Percentiles rank a stretch among this genome's conserved stretches.
Conservation (phyloP, 2,329 filamentous ascomycete species). For the Shiraia sp. region DNA sequence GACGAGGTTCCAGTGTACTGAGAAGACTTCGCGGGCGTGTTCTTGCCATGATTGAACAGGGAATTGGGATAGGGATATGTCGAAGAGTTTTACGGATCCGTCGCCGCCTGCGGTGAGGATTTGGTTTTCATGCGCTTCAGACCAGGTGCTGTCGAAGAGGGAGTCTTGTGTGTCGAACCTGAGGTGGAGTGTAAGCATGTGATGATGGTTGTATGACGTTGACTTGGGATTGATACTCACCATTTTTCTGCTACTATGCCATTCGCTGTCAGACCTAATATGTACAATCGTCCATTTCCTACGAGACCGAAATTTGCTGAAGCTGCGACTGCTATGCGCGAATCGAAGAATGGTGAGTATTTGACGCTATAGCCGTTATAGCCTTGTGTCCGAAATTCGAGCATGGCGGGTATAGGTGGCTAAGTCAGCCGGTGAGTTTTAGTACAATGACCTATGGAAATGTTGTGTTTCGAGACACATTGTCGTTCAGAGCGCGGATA, state of each 20-base stretch:
- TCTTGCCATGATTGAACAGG: slow-evolving; percentile 92
- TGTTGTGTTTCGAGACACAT: slow-evolving; percentile 10
- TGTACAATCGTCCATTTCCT: slow-evolving; percentile 88
- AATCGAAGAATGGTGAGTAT: slow-evolving; percentile 98
- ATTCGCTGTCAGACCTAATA: slow-evolving; percentile 78
- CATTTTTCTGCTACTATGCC: slow-evolving; percentile 85
- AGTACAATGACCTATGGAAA: slow-evolving; percentile 18
- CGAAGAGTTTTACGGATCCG: slow-evolving; percentile 92
- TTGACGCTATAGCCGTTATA: slow-evolving; percentile 97
- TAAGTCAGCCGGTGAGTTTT: not conserved
- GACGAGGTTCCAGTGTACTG: slow-evolving; percentile 88
- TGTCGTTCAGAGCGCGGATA: slow-evolving; percentile 15
- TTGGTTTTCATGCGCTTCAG: slow-evolving; percentile 95
- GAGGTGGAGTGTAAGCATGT: slow-evolving; percentile 9
- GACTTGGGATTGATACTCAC: slow-evolving; percentile 47
- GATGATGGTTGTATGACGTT: slow-evolving; percentile 2
- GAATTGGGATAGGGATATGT: slow-evolving; percentile 78
- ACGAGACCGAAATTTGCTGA: slow-evolving; percentile 97
- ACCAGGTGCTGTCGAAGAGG: slow-evolving; percentile 94
- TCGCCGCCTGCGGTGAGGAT: slow-evolving; percentile 87
- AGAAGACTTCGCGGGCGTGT: slow-evolving; percentile 90
- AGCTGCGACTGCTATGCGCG: slow-evolving; percentile 83
- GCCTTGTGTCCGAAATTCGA: slow-evolving; percentile 90
- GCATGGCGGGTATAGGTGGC: slow-evolving; percentile 72
- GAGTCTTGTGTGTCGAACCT: slow-evolving; percentile 97